These are phyloP conservation scores for Colletotrichum viniferum DNA, from an alignment of 2,329 filamentous ascomycete genomes.

Conservation along the genomic window DNA sequence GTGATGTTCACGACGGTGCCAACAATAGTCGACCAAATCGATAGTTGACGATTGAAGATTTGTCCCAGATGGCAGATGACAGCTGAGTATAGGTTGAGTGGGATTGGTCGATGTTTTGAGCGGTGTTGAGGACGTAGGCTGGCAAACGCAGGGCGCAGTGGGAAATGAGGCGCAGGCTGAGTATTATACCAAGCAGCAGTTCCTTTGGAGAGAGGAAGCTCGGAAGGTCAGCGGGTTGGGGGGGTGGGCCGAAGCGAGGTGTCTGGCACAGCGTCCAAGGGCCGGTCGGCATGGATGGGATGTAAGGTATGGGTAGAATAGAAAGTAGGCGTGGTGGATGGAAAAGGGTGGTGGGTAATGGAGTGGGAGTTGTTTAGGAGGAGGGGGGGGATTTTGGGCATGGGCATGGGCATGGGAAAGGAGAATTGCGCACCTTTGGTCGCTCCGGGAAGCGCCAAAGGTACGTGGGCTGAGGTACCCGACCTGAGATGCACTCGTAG, in stretches of 20 bases:
- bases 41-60: neutral
- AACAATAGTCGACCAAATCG: neutral
- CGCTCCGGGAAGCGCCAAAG: conserved; percentile 11
- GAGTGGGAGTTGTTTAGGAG: conserved; percentile 9
- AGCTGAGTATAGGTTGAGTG: neutral
- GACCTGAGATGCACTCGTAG: neutral
- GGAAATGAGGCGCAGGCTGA: conserved; percentile 11
- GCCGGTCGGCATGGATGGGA: neutral
- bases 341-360: neutral
- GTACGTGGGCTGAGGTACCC: conserved; percentile 17
- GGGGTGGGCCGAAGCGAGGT: conserved; percentile 14
- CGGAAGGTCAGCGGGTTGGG: conserved; percentile 15
- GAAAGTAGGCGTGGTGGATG: neutral
- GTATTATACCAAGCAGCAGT: conserved; percentile 13
- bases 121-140: neutral
- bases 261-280: neutral
- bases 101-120: neutral
- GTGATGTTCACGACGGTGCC: neutral
- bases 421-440: conserved; percentile 21
- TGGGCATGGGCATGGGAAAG: conserved; percentile 21
- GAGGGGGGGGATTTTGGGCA: conserved; percentile 7
- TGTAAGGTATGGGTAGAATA: neutral
- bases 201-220: conserved; percentile 3
- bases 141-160: neutral
- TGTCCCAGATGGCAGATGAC: neutral